Evolutionary conservation across 129 eudicot genomes (phyloP).

Genomic region (Logfia minima): DNA sequence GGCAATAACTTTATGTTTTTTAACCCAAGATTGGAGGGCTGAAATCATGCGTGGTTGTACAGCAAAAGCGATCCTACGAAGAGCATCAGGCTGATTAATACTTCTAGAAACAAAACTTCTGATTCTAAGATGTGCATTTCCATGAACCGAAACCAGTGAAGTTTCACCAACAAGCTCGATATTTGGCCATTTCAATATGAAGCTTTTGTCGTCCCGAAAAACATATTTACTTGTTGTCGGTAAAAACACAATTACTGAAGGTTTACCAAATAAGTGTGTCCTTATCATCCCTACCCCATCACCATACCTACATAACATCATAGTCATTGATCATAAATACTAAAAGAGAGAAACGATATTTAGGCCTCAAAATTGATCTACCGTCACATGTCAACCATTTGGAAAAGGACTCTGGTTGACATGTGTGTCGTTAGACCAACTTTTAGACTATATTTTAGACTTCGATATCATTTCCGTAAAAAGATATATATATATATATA

Average conservation of each 20-base stretch:
- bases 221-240: slow-evolving; percentile 41
- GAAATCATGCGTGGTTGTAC: slow-evolving; percentile 62
- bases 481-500: too few relatives aligned
- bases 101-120: slow-evolving; percentile 49
- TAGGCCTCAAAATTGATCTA: too few relatives aligned
- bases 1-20: slow-evolving; percentile 33
- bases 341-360: too few relatives aligned
- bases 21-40: slow-evolving; percentile 58
- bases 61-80: slow-evolving; percentile 44
- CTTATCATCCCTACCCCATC: slow-evolving; percentile 48
- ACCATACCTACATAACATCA: slow-evolving; percentile 44
- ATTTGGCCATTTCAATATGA: slow-evolving; percentile 39
- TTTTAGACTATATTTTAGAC: too few relatives aligned
- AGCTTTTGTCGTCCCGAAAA: slow-evolving; percentile 34
- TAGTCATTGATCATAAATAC: too few relatives aligned
- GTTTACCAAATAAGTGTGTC: slow-evolving; percentile 51
- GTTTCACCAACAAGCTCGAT: slow-evolving; percentile 40
- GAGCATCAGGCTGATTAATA: slow-evolving; percentile 65
- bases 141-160: slow-evolving; percentile 48
- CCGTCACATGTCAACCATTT: too few relatives aligned
- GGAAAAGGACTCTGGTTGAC: too few relatives aligned
- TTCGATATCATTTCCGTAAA: too few relatives aligned
- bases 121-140: slow-evolving; percentile 43
- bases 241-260: slow-evolving; percentile 50
- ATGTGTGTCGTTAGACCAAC: too few relatives aligned